Evolutionary conservation across 116 monocot species (phyloP), one percentile per base, ranked within the genome.

Genomic region (Dioscorea cayenensis): DNA sequence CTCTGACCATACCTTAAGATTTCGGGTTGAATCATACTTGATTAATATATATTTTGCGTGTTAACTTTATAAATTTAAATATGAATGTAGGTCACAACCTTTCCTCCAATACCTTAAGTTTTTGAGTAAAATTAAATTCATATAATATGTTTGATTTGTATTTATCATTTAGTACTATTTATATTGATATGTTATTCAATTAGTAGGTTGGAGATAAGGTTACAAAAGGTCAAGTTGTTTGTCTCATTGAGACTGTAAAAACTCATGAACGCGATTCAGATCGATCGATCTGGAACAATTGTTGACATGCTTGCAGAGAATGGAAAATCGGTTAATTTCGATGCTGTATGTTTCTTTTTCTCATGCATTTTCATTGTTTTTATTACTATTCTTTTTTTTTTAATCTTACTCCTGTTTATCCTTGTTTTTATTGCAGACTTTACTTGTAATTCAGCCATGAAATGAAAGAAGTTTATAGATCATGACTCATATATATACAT

Each of bases 241-340:
- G 85, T 78, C 85, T 89, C 66, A 80, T 85, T 63, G 89, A 89
- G 75, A 85, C 89, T 58, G 82, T 85, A 82, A 89, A 89, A 89
- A 68, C 52, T 89, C 72, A 89, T 89, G 89, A 89, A 89, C 35
- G 85, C 82, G 49, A 89, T 89, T 71, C 85, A 89, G 85, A 85
- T 85, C 73, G 90, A 94, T 72, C 85, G 78, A 65, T 76, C 81
- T 21, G 94, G 90, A 7, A 90, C 87, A 52, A 60, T 94, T 12
- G 69, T 90, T 43, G 90, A 94, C 32, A 80, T 90, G 60, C 5
- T 90, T 18, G 79, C 70, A 1, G 90, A 94, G 43, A 85, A 94
- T 78, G 85, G 78, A 72, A 94, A 90, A 66, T 84, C 84, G 65
- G 90, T 90, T 28, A 79, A 79, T 22, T 19, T 90, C 25, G 90